Base-by-base conservation (phyloP, 148 eudicot genomes). In the Rhododendron henanense region DNA sequence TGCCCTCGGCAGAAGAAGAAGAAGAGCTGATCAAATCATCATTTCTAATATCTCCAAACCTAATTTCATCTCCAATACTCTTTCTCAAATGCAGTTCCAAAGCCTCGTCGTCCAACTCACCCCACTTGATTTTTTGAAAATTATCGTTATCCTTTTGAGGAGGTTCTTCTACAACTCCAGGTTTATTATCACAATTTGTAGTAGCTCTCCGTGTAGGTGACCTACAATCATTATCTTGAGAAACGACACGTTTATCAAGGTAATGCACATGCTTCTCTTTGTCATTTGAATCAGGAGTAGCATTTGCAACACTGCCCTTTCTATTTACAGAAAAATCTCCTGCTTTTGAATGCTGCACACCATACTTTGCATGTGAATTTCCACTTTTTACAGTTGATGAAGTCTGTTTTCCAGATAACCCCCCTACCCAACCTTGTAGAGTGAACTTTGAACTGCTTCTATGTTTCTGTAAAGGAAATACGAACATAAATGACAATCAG, bases 371-470 rank as follows among this genome's bases (percentile, higher is more conserved):
- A 79, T 83, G 57, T 63, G 92, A 85, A 88, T 76, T 87, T 81
- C 50, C 87, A 79, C 47, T 33, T 86, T 91, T 91, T 71, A 80
- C 89, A 87, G 79, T 76, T 4, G 78, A 50, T 65, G 87, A 81
- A 75, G 85, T 83, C 84, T 91, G 93, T 84, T 90, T 94, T 82
- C 88, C 90, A 48, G 96, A 88, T 74, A 88, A 90, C 55, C 94
- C 96, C 84, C 92, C 98, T 75, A 92, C 94, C 96, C 94, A 93
- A 82, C 94, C 93, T 47, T 94, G 94, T 35, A 92, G 85, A 28
- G 96, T 91, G 89, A 93, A 91, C 92, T 95, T 96, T 85, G 96
- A 93, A 90, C 92, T 94, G 86, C 93, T 93, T 89, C 94, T 90
- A 81, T 96, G 98, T 88, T 94, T 96, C 99, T 96, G 94, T 50